Evolutionary conservation across 495 filamentous ascomycete species (phyloP).

Genomic region (Bathelium albidoporum): DNA sequence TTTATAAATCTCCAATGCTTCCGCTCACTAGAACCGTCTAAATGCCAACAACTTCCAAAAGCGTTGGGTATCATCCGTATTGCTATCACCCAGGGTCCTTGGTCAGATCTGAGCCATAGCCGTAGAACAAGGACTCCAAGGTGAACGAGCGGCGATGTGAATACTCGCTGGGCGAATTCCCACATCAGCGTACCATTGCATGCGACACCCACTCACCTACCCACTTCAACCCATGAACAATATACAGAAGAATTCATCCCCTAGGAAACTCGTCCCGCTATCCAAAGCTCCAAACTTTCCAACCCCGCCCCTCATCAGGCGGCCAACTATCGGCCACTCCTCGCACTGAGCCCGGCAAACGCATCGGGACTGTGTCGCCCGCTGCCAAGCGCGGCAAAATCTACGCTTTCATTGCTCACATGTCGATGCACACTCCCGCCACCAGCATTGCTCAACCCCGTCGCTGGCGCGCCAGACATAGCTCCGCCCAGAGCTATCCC

Average conservation of each 20-base stretch:
- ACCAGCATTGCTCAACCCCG: not conserved
- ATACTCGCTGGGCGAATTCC: too few species aligned
- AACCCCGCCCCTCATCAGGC: not conserved
- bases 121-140: too few species aligned
- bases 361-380: conserved; percentile 92
- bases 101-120: too few species aligned
- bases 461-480: conserved; percentile 6
- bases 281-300: not conserved
- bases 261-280: not conserved
- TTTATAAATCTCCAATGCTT: not conserved
- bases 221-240: not conserved
- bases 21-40: not conserved
- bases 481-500: not conserved
- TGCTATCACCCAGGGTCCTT: too few species aligned
- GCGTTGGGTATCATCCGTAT: not conserved
- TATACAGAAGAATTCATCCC: not conserved
- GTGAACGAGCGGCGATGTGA: too few species aligned
- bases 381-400: conserved; percentile 53
- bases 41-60: not conserved
- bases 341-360: conserved; percentile 84
- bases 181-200: too few species aligned
- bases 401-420: conserved; percentile 82
- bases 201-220: too few species aligned
- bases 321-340: conserved; percentile 34
- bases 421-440: conserved; percentile 37